Evolutionary conservation across 768 basidiomycete genomes (phyloP), one percentile per base, ranked within the genome.

Genomic region (Termitomyces sp.): DNA sequence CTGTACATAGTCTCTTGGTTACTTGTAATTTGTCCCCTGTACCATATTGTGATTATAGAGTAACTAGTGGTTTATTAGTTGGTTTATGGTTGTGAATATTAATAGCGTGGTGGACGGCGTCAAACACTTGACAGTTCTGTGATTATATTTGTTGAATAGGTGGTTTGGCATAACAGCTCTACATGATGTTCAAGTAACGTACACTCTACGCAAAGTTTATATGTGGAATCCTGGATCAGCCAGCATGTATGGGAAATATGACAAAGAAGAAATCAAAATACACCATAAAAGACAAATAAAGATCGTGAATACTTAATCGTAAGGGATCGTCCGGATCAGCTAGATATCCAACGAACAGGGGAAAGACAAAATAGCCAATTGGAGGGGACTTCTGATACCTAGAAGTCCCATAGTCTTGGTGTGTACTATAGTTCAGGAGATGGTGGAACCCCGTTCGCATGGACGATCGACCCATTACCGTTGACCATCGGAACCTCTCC

Each of bases 171-270:
- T 57, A 39, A 29, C 18, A 50, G 32, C 47, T 59, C 58, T 59
- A 59, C 54, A 56, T 15, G 48, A 23, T 39, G 5, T 38, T 51
- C 40, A 56, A 44, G 54, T 59, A 59, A 53, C 39, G 42, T 59
- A 59, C 58, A 59, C 22, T 59, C 58, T 59, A 59, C 46, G 32
- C 46, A 59, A 52, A 25, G n/a, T 48, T 43, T 31, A 52, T 44
- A 38, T 23, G 48, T 43, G 22, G 39, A 13, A 16, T 38, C 31
- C 44, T 15, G 7, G 18, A 29, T 20, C 9, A n/a, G 15, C 10
- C 50, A 31, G 54, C 6, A 32, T 13, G 35, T 12, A 38, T 33
- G 25, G 43, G 18, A 25, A 46, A 49, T 1, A 32, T n/a, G 11
- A 53, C 7, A 36, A 10, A 35, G 52, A 42, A 35, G 13, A 16